These are phyloP conservation scores for Boletus barrowsii DNA, from an alignment of 768 basidiomycete genomes.

Conservation along the genomic window DNA sequence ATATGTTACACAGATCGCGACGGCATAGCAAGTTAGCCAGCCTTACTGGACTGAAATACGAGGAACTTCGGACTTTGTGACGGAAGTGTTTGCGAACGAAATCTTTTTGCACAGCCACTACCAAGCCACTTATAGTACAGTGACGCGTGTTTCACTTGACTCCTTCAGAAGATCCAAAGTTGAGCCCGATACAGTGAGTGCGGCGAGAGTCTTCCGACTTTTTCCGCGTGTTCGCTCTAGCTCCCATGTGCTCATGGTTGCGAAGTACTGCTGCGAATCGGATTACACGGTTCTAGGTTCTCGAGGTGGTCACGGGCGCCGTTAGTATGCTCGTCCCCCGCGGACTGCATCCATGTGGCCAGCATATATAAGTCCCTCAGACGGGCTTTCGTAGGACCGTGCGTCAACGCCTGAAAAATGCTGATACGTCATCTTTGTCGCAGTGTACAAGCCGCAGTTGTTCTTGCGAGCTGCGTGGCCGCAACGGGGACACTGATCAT, in stretches of 20 bases:
- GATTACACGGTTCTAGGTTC: neutral
- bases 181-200: too few relatives aligned
- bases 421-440: neutral
- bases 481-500: conserved; percentile 34
- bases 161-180: too few relatives aligned
- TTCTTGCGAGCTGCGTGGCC: conserved; percentile 2
- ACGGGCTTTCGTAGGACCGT: neutral
- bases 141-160: too few relatives aligned
- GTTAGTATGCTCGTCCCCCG: neutral
- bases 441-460: neutral
- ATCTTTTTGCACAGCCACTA: too few relatives aligned
- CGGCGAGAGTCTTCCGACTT: too few relatives aligned
- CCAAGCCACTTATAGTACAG: too few relatives aligned
- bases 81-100: too few relatives aligned
- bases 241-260: neutral
- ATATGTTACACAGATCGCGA: conserved; percentile 24
- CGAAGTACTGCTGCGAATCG: neutral
- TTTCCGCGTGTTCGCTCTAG: neutral
- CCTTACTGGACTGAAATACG: neutral
- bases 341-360: neutral
- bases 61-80: too few relatives aligned
- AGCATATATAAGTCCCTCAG: conserved; percentile 5
- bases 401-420: conserved; percentile 10
- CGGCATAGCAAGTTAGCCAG: conserved; percentile 29
- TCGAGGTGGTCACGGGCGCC: conserved; percentile 1